phyloP scores from a whole-genome alignment of 2,329 filamentous ascomycete genomes.

The Calonectria multiphialidica region DNA sequence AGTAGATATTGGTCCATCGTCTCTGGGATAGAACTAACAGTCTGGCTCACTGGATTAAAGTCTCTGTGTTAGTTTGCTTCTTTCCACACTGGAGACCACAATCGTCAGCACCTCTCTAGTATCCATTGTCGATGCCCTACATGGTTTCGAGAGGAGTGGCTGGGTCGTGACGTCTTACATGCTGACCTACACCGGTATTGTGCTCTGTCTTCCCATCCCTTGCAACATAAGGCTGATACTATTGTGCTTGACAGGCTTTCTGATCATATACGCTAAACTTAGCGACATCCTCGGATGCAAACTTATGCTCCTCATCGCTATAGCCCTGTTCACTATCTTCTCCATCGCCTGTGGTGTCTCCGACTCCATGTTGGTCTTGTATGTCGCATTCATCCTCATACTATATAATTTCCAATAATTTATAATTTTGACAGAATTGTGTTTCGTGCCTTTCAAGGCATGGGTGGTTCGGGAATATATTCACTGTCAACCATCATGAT shows the following conservation, averaged over 20 bases:
- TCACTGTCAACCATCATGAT: slow-evolving; percentile 26
- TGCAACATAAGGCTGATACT: accelerated
- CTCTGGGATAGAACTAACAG: not conserved
- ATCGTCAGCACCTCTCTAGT: slow-evolving; percentile 65
- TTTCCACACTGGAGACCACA: slow-evolving; percentile 61
- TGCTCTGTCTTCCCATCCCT: not conserved
- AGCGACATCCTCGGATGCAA: slow-evolving; percentile 31
- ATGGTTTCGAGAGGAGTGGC: slow-evolving; percentile 49
- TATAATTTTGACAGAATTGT: slow-evolving; percentile 21
- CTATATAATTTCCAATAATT: not conserved
- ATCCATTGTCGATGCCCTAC: slow-evolving; percentile 55
- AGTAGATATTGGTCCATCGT: not conserved
- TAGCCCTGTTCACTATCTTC: slow-evolving; percentile 28
- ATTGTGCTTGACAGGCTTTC: slow-evolving; percentile 23
- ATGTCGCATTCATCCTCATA: not conserved
- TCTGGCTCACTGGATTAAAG: not conserved
- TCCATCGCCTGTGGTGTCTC: slow-evolving; percentile 27
- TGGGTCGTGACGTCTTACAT: slow-evolving; percentile 64
- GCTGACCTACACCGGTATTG: slow-evolving; percentile 59
- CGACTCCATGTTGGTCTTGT: not conserved
- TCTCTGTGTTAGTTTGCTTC: slow-evolving; percentile 38
- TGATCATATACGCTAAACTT: slow-evolving; percentile 31
- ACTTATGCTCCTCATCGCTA: slow-evolving; percentile 23
- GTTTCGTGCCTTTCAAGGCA: slow-evolving; percentile 31
- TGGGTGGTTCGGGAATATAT: slow-evolving; percentile 33